These are phyloP conservation scores for Trichoderma sp. DNA, from an alignment of 2,329 filamentous ascomycete species.

Conservation along the genomic window DNA sequence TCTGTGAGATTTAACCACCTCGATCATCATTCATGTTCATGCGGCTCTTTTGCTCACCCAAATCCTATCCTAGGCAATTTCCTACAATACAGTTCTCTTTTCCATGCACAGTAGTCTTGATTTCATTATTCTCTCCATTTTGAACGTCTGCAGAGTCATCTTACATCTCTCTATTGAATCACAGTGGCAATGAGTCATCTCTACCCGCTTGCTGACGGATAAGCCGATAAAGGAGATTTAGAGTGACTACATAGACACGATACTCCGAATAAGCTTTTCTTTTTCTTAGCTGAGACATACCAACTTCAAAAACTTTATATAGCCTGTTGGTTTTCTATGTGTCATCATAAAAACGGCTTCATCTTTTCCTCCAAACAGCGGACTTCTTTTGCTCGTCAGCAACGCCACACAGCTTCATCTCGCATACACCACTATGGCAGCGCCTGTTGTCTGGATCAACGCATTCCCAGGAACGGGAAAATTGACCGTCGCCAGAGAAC, in stretches of 20 bases:
- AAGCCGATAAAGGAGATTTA: neutral
- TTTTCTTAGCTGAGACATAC: neutral
- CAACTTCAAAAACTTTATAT: neutral
- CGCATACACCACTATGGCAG: neutral
- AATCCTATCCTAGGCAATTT: neutral
- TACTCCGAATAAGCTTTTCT: neutral
- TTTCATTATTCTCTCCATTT: neutral
- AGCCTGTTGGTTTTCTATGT: too few relatives aligned
- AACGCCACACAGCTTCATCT: neutral
- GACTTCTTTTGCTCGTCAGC: neutral
- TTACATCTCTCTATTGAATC: neutral
- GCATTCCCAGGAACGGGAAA: neutral
- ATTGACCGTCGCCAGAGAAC: neutral
- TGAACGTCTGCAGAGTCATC: neutral
- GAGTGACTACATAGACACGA: neutral
- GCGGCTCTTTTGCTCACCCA: neutral
- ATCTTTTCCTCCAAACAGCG: neutral
- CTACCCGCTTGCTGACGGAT: neutral
- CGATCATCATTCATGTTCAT: neutral
- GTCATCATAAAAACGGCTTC: neutral
- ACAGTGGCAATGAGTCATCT: neutral
- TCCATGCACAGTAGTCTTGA: rapidly evolving
- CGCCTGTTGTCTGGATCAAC: neutral
- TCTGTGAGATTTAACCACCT: too few relatives aligned
- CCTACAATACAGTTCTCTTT: neutral